Base-by-base conservation (phyloP, 192 early-diverging fungal species). In the Paraglomus occultum region DNA sequence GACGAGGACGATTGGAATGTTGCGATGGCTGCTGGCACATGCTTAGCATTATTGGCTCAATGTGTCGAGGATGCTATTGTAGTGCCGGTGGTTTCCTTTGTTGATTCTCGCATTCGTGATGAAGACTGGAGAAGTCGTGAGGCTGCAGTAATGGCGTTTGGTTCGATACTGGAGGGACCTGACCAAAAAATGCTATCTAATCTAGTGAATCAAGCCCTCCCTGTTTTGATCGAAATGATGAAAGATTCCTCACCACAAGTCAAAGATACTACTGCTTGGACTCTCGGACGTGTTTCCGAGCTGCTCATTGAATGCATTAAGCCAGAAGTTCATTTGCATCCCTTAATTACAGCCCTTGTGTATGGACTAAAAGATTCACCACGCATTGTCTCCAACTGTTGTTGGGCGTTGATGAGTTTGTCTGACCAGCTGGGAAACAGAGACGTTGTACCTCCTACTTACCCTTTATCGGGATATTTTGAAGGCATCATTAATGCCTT, bases 1-100 rank as follows among this genome's bases (percentile, higher is more conserved):
- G 98, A 98, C 71, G 98, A 97, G 67, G 98, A 99, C 75, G 96
- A 98, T 78, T 99, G 96, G 96, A 98, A 92, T 76, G 86, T 94
- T 48, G 88, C 93, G 6, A 99, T 99, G 98, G 95, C 96, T 23
- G 93, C 98, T 22, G 92, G 92, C 20, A 98, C 96, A 8, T 98
- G 96, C 71, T 79, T 99, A 67, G 83, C 92, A 8, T 81, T 95
- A 57, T 85, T 96, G 46, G 92, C 96, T 9, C 90, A 86, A 71
- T 90, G 88, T 46, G 87, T 95, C n/a, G 85, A 84, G 50, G 87
- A 94, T 71, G 75, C 77, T 11, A 92, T 97, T 67, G 91, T 99
- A 53, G 71, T 77, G 9, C 89, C 86, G 5, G 90, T 98, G 17
- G 86, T 98, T 61, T 89, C 92, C 18, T 97, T 97, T 74, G 90